These are phyloP conservation scores for Septoria petroselini DNA, from an alignment of 2,329 filamentous ascomycete species.

Conservation along the genomic window DNA sequence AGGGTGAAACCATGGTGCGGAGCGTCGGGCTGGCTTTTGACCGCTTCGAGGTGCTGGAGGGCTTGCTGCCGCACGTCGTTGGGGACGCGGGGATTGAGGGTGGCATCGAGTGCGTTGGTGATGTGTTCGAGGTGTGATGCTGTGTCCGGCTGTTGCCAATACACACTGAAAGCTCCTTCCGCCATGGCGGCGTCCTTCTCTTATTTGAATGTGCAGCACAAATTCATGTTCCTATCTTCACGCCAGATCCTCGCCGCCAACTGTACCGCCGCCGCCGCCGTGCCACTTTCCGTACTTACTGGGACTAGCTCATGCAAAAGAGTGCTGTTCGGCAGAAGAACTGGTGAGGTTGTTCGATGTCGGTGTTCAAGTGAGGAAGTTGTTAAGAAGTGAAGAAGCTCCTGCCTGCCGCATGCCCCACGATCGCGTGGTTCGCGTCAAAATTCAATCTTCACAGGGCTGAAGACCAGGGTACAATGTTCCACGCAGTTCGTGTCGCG, in stretches of 20 bases:
- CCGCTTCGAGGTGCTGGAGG: constrained; percentile 76
- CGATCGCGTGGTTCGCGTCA: constrained; percentile 10
- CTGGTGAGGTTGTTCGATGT: no score
- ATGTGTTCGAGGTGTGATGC: constrained; percentile 59
- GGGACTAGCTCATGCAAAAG: no score
- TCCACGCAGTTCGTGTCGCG: neutral
- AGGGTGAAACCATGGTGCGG: constrained; percentile 81
- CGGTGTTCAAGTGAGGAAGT: neutral
- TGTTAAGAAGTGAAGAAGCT: neutral
- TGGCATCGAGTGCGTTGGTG: constrained; percentile 78
- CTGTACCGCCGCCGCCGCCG: constrained; percentile 4
- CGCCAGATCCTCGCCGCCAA: neutral
- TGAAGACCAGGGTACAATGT: constrained; percentile 1
- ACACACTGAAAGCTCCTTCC: constrained; percentile 23
- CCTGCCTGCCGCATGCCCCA: constrained; percentile 7
- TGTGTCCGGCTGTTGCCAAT: constrained; percentile 23
- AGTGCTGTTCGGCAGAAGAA: no score
- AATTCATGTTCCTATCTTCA: constrained; percentile 2
- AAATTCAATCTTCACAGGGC: constrained; percentile 6
- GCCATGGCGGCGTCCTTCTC: neutral
- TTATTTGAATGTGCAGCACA: constrained; percentile 2
- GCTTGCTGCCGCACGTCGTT: constrained; percentile 82
- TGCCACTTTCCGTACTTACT: no score
- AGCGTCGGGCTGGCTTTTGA: constrained; percentile 76
- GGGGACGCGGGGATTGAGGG: constrained; percentile 76